These are phyloP conservation scores for Zymoseptoria brevis DNA, from an alignment of 2,329 filamentous ascomycete species.

Conservation along the genomic window DNA sequence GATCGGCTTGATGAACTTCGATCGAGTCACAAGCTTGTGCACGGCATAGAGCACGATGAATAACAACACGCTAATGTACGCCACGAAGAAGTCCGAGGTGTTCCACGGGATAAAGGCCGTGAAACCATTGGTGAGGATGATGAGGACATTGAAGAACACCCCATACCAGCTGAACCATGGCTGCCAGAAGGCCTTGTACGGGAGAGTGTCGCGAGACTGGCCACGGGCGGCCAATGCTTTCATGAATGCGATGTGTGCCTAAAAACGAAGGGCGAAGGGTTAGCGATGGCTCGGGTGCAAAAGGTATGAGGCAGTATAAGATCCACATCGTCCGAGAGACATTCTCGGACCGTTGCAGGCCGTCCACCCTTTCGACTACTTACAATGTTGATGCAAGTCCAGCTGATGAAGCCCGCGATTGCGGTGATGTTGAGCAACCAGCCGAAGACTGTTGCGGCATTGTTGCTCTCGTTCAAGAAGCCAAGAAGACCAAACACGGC, in stretches of 20 bases:
- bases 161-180: conserved; percentile 66
- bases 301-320: no score
- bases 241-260: conserved; percentile 58
- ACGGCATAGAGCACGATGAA: conserved; percentile 61
- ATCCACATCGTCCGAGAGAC: no score
- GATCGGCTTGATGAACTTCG: conserved; percentile 32
- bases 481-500: conserved; percentile 61
- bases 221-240: conserved; percentile 63
- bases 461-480: conserved; percentile 65
- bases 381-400: conserved; percentile 46
- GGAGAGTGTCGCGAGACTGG: conserved; percentile 57
- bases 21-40: conserved; percentile 58
- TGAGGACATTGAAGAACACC: conserved; percentile 55
- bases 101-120: conserved; percentile 68
- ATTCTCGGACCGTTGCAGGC: no score
- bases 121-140: conserved; percentile 71
- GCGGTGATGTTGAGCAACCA: conserved; percentile 69
- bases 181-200: conserved; percentile 61
- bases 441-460: conserved; percentile 59
- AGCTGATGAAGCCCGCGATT: conserved; percentile 67
- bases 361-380: no score
- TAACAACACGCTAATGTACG: conserved; percentile 63
- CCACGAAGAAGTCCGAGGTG: conserved; percentile 62
- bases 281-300: no score
- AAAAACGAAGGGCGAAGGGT: no score